A percentile compares a stretch with the other conserved stretches of the same genome.
phyloP scores from a whole-genome alignment of 2,329 filamentous ascomycete species.

The Sphaerulina populicola region DNA sequence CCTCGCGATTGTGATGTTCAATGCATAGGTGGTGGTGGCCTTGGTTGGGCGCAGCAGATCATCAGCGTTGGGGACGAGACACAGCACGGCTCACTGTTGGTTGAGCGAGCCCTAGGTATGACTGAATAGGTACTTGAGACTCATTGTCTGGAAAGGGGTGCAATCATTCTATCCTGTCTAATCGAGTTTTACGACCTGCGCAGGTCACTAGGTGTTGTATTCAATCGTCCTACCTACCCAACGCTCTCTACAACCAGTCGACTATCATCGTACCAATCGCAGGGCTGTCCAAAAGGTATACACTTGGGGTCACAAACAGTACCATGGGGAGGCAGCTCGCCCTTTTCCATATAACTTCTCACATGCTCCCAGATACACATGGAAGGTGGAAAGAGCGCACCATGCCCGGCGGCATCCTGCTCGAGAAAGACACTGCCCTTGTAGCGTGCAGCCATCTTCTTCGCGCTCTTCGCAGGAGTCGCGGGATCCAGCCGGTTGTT shows the following conservation, averaged over 20 bases:
- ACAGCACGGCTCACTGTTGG: background rate
- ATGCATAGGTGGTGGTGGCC: background rate
- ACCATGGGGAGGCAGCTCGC: slow-evolving; percentile 24
- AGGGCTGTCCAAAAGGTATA: slow-evolving; percentile 11
- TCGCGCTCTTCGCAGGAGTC: slow-evolving; percentile 29
- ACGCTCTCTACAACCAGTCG: background rate
- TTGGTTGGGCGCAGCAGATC: background rate
- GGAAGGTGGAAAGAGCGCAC: slow-evolving; percentile 21
- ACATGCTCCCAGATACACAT: slow-evolving; percentile 27
- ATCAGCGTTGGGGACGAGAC: background rate
- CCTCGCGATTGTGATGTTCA: background rate
- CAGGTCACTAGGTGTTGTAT: too few relatives aligned
- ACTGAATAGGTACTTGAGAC: too few relatives aligned
- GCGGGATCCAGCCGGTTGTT: slow-evolving; percentile 29
- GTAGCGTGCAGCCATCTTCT: slow-evolving; percentile 32
- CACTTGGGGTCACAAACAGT: slow-evolving; percentile 25
- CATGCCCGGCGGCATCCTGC: slow-evolving; percentile 31
- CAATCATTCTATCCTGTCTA: too few relatives aligned
- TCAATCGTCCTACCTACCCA: background rate
- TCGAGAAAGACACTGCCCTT: slow-evolving; percentile 27
- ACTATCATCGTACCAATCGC: slow-evolving; percentile 9
- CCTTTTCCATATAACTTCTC: slow-evolving; percentile 30
- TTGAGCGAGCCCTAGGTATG: background rate
- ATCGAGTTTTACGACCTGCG: too few relatives aligned
- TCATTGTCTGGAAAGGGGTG: too few relatives aligned